Base-by-base conservation (phyloP, 1,139 yeast genomes). In the Pichia sp. region DNA sequence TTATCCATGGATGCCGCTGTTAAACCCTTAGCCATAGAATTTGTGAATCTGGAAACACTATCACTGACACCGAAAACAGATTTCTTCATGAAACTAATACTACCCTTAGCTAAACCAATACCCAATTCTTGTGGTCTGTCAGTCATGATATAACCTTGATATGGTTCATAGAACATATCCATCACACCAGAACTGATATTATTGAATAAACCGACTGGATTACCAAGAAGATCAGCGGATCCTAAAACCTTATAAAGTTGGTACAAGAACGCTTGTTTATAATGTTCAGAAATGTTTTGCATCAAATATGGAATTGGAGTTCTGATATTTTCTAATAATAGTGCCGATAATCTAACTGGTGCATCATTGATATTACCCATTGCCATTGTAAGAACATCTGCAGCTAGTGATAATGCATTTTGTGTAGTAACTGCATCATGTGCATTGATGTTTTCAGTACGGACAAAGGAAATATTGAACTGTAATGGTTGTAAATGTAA, bases 361-460 rank as follows among this genome's bases (percentile, higher is more conserved):
- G 99, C 99, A 67, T 93, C 98, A 61, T 93, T 91, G 51, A 94
- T 88, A 65, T 93, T 94, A 27, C 99, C 99, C 55, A 94, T 81
- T 0, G 99, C 96, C 98, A 91, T 91, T 0, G 98, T 90, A 52
- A 94, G 71, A 40, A 93, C 83, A 63, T 93, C 90, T 57, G 88
- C 75, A 60, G 90, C 83, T 30, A 60, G 53, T 76, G 82, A 77
- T 47, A 85, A 60, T 0, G 95, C 75, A 56, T 85, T 86, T 47
- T 79, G 82, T 1, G 88, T 71, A 0, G 78, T 71, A 0, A 79
- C 68, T 44, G 74, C 70, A 47, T 77, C 85, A 55, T 75, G 79
- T 3, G 77, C 77, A 62, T 84, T 83, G 30, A 85, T 75, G 49
- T 89, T 72, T 61, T 90, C 97, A 0, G 98, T 90, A 55, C 98